Percentiles rank a stretch among this genome's conserved stretches.
Conservation (phyloP, 108 stramenopile genomes). For the Nannochloropsis oceanica region DNA sequence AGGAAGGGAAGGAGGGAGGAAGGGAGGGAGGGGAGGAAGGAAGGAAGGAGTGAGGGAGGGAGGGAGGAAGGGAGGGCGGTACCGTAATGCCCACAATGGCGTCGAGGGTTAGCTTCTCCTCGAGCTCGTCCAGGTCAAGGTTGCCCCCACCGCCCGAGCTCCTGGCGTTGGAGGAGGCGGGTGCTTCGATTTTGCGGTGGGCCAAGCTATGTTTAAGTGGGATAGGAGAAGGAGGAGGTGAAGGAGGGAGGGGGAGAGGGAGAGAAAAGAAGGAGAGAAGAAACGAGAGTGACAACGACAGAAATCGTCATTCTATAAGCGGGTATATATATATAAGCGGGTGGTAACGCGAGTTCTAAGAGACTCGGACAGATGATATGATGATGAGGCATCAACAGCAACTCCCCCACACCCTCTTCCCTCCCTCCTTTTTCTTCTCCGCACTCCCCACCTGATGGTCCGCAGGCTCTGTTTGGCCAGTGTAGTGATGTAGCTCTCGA, state of each 20-base stretch:
- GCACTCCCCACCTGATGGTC: not conserved
- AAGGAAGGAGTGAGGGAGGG: not conserved
- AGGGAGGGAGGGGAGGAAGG: not conserved
- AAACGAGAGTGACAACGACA: not conserved
- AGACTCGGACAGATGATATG: not conserved
- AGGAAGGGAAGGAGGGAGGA: not conserved
- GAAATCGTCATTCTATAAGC: too few species aligned
- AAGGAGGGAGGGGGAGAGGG: not conserved
- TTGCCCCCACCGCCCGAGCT: not conserved
- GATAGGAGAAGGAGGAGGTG: too few species aligned
- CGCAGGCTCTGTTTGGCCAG: not conserved
- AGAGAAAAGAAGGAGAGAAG: not conserved
- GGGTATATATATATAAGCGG: too few species aligned
- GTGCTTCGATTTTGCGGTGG: constrained; percentile 8
- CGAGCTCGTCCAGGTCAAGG: constrained; percentile 11
- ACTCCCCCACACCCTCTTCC: not conserved
- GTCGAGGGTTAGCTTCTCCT: constrained; percentile 21
- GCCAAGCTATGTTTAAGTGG: constrained; percentile 3
- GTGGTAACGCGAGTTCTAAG: not conserved
- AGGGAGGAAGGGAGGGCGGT: not conserved
- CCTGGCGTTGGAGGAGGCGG: not conserved
- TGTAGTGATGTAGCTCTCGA: not conserved
- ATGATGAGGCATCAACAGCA: not conserved
- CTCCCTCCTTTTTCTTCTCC: not conserved
- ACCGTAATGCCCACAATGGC: constrained; percentile 29